Evolutionary conservation across 116 monocot genomes (phyloP).

Genomic region (Posidonia oceanica): DNA sequence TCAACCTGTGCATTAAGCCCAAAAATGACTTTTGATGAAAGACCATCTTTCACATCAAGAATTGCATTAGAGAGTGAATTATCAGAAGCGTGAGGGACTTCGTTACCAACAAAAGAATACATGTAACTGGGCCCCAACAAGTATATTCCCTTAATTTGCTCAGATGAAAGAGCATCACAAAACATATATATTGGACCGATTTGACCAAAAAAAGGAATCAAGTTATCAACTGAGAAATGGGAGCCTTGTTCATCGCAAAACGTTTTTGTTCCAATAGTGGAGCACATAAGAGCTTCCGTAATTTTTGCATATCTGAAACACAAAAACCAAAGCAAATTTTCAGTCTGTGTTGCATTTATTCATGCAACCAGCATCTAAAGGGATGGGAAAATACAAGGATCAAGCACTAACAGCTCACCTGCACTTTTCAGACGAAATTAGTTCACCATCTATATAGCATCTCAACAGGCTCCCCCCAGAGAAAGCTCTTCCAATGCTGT

Average conservation of each 20-base stretch:
- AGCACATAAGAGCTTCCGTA: slow-evolving; percentile 59
- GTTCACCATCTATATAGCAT: slow-evolving; percentile 82
- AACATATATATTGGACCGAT: slow-evolving; percentile 93
- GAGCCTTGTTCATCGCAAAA: slow-evolving; percentile 35
- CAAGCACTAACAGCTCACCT: slow-evolving; percentile 27
- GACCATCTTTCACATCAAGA: slow-evolving; percentile 70
- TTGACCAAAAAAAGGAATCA: slow-evolving; percentile 75
- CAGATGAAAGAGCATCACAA: slow-evolving; percentile 64
- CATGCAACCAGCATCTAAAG: background rate
- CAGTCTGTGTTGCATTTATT: background rate
- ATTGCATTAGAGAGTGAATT: slow-evolving; percentile 36
- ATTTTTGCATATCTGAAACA: slow-evolving; percentile 74
- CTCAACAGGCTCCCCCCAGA: slow-evolving; percentile 76
- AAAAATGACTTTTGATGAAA: slow-evolving; percentile 88
- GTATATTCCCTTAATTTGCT: slow-evolving; percentile 76
- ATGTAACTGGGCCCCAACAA: slow-evolving; percentile 91
- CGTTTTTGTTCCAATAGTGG: slow-evolving; percentile 52
- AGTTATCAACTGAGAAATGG: slow-evolving; percentile 24
- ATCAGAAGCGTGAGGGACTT: slow-evolving; percentile 31
- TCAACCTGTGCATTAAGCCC: slow-evolving; percentile 91
- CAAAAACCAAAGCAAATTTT: background rate
- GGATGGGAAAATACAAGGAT: background rate
- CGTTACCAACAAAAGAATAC: slow-evolving; percentile 82
- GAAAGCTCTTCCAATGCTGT: slow-evolving; percentile 81
- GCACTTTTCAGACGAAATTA: slow-evolving; percentile 86